A percentile compares a stretch with the other conserved stretches of the same genome.
phyloP scores from a whole-genome alignment of 306 rosid species.

The Ormosia emarginata region DNA sequence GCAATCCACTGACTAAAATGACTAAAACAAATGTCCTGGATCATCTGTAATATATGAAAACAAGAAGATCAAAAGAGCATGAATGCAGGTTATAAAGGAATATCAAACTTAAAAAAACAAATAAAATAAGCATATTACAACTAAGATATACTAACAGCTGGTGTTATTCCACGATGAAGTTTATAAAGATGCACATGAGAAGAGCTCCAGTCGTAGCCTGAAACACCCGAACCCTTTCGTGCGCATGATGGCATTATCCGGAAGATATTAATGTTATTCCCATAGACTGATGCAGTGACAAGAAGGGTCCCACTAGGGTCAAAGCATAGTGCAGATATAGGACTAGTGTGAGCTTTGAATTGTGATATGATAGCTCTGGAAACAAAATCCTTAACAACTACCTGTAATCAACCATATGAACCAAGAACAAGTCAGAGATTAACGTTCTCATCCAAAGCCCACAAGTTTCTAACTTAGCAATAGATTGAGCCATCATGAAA shows the following conservation, averaged over 20 bases:
- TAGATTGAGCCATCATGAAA: neutral
- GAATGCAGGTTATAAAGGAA: constrained; percentile 7
- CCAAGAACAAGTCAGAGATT: constrained; percentile 30
- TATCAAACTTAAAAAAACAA: constrained; percentile 10
- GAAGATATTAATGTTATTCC: constrained; percentile 78
- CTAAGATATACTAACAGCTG: constrained; percentile 71
- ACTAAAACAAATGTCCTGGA: constrained; percentile 95
- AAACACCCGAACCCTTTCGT: constrained; percentile 53
- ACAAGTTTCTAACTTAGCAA: constrained; percentile 1
- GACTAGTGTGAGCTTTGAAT: constrained; percentile 87
- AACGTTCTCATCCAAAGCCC: neutral
- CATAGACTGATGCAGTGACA: constrained; percentile 84
- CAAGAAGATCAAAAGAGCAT: neutral
- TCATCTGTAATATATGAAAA: constrained; percentile 52
- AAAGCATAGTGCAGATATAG: constrained; percentile 87
- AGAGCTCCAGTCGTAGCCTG: constrained; percentile 53
- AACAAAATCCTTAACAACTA: constrained; percentile 73
- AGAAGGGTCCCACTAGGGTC: constrained; percentile 93
- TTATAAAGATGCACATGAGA: constrained; percentile 88
- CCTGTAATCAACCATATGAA: constrained; percentile 54
- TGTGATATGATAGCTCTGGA: constrained; percentile 68
- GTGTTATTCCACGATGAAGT: constrained; percentile 88
- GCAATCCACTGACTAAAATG: constrained; percentile 89
- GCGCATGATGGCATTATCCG: constrained; percentile 76
- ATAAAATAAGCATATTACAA: constrained; percentile 15